Evolutionary conservation across 1,284 basidiomycete species (phyloP), one percentile per base, ranked within the genome.

Genomic region (Retiboletus flavoniger): DNA sequence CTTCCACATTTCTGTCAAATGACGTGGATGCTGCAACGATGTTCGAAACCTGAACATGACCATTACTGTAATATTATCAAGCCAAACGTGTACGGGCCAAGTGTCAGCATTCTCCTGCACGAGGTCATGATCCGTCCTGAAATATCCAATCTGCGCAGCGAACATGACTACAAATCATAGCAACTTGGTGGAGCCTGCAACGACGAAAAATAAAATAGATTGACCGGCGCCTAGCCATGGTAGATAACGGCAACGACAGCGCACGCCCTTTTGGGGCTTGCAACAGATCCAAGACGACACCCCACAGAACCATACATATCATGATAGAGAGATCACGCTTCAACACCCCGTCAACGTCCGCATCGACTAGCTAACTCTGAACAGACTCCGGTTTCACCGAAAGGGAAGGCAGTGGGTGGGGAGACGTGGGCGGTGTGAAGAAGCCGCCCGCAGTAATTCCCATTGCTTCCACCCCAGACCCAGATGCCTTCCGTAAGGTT

Each of bases 361-460:
- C 29, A 29, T 10, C 31, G 13, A 32, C 31, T 10, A 17, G 2
- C 39, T 43, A 63, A 3, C 63, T 50, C 21, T 43, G 44, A 19
- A 53, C 45, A 19, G 36, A 8, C 13, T 52, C 53, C 28, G 45
- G 26, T 7, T 29, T 31, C 2, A 32, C 9, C 26, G 21, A 35
- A 11, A 44, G 40, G 2, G 53, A 50, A 1, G 58, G 53, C 3
- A 64, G 68, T 49, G 75, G 71, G 21, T 75, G 72, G 2, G 67
- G 69, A 39, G 69, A 64, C 31, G 65, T 64, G 2, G 85, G 83
- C 2, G 85, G 74, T n/a, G 77, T 73, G 66, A 91, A 91, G 65
- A 91, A 91, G 1, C 89, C 89, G 32, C 75, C 78, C 29, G 87
- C 88, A 29, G 84, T 89, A 50, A 91, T 76, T 19, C 87, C 78